Evolutionary conservation across 1,284 basidiomycete genomes (phyloP).

Genomic region (Boletus semigastroideus): DNA sequence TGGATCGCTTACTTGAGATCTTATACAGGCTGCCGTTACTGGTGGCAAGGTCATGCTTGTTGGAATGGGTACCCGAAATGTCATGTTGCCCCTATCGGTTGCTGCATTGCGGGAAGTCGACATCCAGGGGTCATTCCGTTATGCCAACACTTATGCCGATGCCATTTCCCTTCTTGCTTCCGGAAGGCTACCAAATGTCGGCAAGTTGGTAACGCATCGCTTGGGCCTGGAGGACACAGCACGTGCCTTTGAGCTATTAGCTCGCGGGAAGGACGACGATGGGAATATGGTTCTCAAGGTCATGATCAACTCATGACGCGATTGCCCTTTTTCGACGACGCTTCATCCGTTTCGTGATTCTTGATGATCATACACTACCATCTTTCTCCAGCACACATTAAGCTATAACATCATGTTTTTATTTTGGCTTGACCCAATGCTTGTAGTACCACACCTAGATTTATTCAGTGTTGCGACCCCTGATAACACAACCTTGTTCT

Average conservation of each 20-base stretch:
- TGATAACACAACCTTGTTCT: slow-evolving; percentile 2
- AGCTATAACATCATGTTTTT: slow-evolving; percentile 14
- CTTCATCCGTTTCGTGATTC: not conserved
- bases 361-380: slow-evolving; percentile 10
- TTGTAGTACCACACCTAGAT: slow-evolving; percentile 24
- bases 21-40: slow-evolving; percentile 66
- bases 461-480: slow-evolving; percentile 14
- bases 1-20: slow-evolving; percentile 13
- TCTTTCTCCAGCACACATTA: slow-evolving; percentile 9
- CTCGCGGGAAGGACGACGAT: slow-evolving; percentile 71
- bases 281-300: slow-evolving; percentile 86
- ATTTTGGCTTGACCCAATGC: slow-evolving; percentile 11
- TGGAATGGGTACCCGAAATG: slow-evolving; percentile 90
- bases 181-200: slow-evolving; percentile 60
- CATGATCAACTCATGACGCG: slow-evolving; percentile 53
- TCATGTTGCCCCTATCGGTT: slow-evolving; percentile 78
- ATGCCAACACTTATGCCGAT: slow-evolving; percentile 84
- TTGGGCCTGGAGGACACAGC: slow-evolving; percentile 66
- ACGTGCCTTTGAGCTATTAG: slow-evolving; percentile 78
- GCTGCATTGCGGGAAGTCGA: slow-evolving; percentile 91
- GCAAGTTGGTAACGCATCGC: slow-evolving; percentile 81
- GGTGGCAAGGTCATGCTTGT: slow-evolving; percentile 91
- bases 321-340: not conserved
- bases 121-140: slow-evolving; percentile 88
- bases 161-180: slow-evolving; percentile 78